A percentile compares a stretch with the other conserved stretches of the same genome.
Evolutionary conservation across 208 protist genomes (phyloP).

Genomic region (Crithidia expoeki): DNA sequence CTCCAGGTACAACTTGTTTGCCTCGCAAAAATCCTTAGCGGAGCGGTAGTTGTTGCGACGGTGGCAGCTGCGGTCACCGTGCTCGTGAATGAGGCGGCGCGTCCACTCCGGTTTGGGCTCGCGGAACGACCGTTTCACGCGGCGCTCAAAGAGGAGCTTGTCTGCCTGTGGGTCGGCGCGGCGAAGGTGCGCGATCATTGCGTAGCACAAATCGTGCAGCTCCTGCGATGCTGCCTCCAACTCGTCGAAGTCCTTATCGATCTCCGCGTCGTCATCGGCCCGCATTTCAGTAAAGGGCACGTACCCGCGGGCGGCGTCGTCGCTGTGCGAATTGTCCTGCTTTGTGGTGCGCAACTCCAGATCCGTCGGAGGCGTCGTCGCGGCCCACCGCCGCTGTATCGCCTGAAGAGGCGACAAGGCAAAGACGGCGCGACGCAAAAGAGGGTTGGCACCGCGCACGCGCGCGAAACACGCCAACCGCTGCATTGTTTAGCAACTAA

Average conservation of each 20-base stretch:
- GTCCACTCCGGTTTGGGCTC: constrained; percentile 80
- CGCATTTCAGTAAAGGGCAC: constrained; percentile 18
- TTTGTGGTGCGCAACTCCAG: neutral
- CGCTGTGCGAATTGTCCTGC: neutral
- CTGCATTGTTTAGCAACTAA: neutral
- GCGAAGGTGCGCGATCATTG: constrained; percentile 79
- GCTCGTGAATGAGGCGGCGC: constrained; percentile 71
- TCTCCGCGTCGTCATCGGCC: constrained; percentile 20
- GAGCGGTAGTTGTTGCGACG: constrained; percentile 69
- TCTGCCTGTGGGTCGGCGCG: constrained; percentile 67
- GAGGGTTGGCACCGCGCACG: neutral
- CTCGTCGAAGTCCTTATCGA: constrained; percentile 84
- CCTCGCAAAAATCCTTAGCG: constrained; percentile 61
- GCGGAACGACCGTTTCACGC: constrained; percentile 65
- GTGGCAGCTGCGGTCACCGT: constrained; percentile 44
- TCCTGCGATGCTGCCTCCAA: constrained; percentile 91
- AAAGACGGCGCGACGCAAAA: neutral
- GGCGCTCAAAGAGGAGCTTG: constrained; percentile 66
- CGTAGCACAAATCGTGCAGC: constrained; percentile 87
- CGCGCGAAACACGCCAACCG: neutral
- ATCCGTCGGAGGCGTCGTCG: neutral
- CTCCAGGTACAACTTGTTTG: constrained; percentile 71
- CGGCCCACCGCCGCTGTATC: constrained; percentile 4
- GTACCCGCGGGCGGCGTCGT: neutral
- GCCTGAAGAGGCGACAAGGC: neutral